These are phyloP conservation scores for Pseudogymnoascus pannorum DNA, from an alignment of 2,329 filamentous ascomycete species.

Conservation along the genomic window DNA sequence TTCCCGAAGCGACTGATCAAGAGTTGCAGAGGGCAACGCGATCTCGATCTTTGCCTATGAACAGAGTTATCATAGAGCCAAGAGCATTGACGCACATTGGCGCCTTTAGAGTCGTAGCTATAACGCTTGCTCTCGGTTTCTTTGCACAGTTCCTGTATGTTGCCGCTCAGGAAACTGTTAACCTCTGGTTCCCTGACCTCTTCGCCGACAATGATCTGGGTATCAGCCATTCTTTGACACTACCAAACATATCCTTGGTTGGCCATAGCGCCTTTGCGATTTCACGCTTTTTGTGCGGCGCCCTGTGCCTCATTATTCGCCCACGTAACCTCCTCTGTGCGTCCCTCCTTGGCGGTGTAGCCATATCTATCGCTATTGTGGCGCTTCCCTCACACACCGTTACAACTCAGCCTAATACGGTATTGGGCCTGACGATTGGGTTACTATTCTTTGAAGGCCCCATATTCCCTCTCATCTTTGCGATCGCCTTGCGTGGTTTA, in stretches of 20 bases:
- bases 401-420: slow-evolving; percentile 32
- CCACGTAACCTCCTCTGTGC: slow-evolving; percentile 56
- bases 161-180: slow-evolving; percentile 62
- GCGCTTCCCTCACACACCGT: slow-evolving; percentile 39
- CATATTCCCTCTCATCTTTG: slow-evolving; percentile 73
- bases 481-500: slow-evolving; percentile 68
- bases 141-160: slow-evolving; percentile 74
- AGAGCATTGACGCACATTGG: slow-evolving; percentile 53
- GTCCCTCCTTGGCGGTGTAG: slow-evolving; percentile 53
- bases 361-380: slow-evolving; percentile 38
- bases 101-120: slow-evolving; percentile 42
- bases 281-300: slow-evolving; percentile 62
- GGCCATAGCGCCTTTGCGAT: slow-evolving; percentile 39
- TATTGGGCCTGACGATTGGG: slow-evolving; percentile 54
- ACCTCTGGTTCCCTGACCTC: slow-evolving; percentile 52
- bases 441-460: slow-evolving; percentile 74
- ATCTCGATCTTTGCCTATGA: slow-evolving; percentile 54
- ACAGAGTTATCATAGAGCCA: slow-evolving; percentile 72
- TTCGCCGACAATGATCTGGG: slow-evolving; percentile 24
- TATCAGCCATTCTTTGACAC: slow-evolving; percentile 27
- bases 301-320: slow-evolving; percentile 62
- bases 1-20: slow-evolving; percentile 49
- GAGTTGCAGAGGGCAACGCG: slow-evolving; percentile 36
- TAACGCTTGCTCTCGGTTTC: slow-evolving; percentile 60
- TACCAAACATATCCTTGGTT: slow-evolving; percentile 40